phyloP scores from a whole-genome alignment of 2,329 filamentous ascomycete species.

The Fulvia fulva region DNA sequence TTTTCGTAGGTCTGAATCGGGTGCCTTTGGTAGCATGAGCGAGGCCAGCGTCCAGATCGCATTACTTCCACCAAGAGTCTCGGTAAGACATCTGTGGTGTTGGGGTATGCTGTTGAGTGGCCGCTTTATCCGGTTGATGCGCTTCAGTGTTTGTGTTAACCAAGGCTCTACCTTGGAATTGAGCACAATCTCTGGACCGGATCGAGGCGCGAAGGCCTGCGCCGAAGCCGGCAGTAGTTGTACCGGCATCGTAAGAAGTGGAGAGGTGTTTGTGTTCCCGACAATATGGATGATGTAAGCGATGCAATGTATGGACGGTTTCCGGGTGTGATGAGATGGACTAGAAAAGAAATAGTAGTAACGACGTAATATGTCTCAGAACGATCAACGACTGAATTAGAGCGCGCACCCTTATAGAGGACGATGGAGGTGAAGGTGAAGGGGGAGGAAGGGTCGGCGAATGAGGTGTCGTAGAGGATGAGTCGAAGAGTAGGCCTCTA shows the following conservation, averaged over 20 bases:
- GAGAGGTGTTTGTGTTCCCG: constrained; percentile 17
- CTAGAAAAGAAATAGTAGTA: constrained; percentile 15
- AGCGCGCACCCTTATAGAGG: constrained; percentile 22
- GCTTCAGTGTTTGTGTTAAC: constrained; percentile 94
- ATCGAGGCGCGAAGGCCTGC: constrained; percentile 90
- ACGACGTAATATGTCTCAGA: constrained; percentile 29
- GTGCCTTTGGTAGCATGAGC: constrained; percentile 85
- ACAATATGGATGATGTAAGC: constrained; percentile 24
- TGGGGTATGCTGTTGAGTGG: constrained; percentile 95
- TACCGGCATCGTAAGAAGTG: constrained; percentile 68
- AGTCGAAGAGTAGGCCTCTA: background rate
- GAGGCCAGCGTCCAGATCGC: constrained; percentile 95
- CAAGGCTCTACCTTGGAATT: constrained; percentile 90
- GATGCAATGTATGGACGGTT: constrained; percentile 29
- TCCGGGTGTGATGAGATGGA: constrained; percentile 20
- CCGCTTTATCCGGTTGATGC: constrained; percentile 93
- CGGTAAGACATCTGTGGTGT: constrained; percentile 90
- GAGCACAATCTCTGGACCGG: constrained; percentile 90
- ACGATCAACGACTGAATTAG: constrained; percentile 29
- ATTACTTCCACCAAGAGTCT: constrained; percentile 82
- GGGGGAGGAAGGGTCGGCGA: constrained; percentile 22
- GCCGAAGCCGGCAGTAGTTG: constrained; percentile 92
- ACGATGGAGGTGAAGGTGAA: constrained; percentile 22
- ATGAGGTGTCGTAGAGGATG: constrained; percentile 21
- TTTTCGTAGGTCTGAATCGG: constrained; percentile 76